A percentile compares a stretch with the other conserved stretches of the same genome.
phyloP scores from a whole-genome alignment of 106 monocot genomes.

The Ottelia alismoides region DNA sequence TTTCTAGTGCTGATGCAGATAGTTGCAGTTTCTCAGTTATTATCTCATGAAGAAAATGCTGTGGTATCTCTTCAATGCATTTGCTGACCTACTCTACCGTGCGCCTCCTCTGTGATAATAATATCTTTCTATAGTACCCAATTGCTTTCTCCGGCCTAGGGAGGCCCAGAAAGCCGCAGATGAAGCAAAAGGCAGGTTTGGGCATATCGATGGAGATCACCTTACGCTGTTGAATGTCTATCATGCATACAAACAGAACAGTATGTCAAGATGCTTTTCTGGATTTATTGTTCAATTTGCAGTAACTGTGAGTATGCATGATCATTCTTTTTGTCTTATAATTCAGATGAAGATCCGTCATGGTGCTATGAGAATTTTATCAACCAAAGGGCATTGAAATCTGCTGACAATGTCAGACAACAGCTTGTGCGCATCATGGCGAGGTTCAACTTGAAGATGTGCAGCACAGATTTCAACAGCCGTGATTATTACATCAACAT shows the following conservation, averaged over 20 bases:
- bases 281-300: too few relatives aligned
- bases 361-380: slow-evolving; percentile 45
- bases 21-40: slow-evolving; percentile 34
- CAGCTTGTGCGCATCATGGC: slow-evolving; percentile 24
- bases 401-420: slow-evolving; percentile 30
- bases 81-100: slow-evolving; percentile 25
- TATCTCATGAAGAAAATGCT: slow-evolving; percentile 28
- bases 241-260: slow-evolving; percentile 26
- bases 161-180: slow-evolving; percentile 40
- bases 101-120: slow-evolving; percentile 23
- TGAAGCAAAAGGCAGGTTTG: slow-evolving; percentile 27
- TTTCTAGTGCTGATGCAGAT: slow-evolving; percentile 20
- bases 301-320: too few relatives aligned
- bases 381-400: slow-evolving; percentile 21
- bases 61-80: slow-evolving; percentile 8
- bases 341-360: slow-evolving; percentile 20
- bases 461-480: slow-evolving; percentile 24
- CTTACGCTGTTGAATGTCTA: slow-evolving; percentile 37
- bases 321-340: too few relatives aligned
- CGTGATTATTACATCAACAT: slow-evolving; percentile 23
- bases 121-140: slow-evolving; percentile 31
- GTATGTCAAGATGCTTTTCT: too few relatives aligned
- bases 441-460: slow-evolving; percentile 23
- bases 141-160: slow-evolving; percentile 39
- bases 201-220: slow-evolving; percentile 35